Percentiles rank a stretch among this genome's conserved stretches.
Evolutionary conservation across 805 yeast genomes (phyloP).

Genomic region (Tanozyma kutaoensis): DNA sequence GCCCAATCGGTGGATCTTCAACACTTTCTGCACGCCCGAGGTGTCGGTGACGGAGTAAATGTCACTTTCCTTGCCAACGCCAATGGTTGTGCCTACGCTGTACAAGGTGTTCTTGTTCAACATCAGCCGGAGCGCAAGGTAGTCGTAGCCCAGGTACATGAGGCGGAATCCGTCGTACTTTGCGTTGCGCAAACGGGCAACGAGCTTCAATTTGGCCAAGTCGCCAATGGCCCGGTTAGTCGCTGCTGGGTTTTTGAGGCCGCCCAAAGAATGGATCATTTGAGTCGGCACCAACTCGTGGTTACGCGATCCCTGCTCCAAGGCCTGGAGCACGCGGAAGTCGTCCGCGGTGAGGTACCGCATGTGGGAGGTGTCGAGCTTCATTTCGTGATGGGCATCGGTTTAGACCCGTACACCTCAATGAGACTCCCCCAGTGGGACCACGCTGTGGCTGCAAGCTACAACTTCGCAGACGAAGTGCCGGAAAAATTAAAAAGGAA

Average conservation of each 20-base stretch:
- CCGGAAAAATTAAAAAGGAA: slow-evolving; percentile 7
- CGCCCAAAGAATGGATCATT: slow-evolving; percentile 70
- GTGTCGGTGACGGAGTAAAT: slow-evolving; percentile 71
- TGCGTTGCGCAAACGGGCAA: slow-evolving; percentile 74
- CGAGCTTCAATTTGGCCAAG: slow-evolving; percentile 72
- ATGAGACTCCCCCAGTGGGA: not conserved
- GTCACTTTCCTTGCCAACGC: slow-evolving; percentile 97
- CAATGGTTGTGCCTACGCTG: slow-evolving; percentile 77
- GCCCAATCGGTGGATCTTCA: slow-evolving; percentile 89
- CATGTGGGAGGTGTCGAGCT: slow-evolving; percentile 87
- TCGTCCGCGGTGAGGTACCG: slow-evolving; percentile 85
- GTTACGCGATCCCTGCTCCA: slow-evolving; percentile 80
- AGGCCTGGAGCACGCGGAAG: slow-evolving; percentile 76
- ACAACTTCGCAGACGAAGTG: slow-evolving; percentile 1
- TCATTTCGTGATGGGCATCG: no score
- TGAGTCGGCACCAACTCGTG: slow-evolving; percentile 92
- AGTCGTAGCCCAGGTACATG: slow-evolving; percentile 85
- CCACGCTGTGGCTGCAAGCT: not conserved
- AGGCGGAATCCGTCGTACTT: slow-evolving; percentile 90
- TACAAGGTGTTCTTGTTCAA: slow-evolving; percentile 58
- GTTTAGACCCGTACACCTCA: slow-evolving; percentile 1
- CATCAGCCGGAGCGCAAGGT: slow-evolving; percentile 78
- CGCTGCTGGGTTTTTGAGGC: slow-evolving; percentile 60
- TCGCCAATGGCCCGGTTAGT: slow-evolving; percentile 73
- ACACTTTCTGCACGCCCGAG: slow-evolving; percentile 49